phyloP scores from a whole-genome alignment of 345 rosid genomes.

The Garcia nutans region DNA sequence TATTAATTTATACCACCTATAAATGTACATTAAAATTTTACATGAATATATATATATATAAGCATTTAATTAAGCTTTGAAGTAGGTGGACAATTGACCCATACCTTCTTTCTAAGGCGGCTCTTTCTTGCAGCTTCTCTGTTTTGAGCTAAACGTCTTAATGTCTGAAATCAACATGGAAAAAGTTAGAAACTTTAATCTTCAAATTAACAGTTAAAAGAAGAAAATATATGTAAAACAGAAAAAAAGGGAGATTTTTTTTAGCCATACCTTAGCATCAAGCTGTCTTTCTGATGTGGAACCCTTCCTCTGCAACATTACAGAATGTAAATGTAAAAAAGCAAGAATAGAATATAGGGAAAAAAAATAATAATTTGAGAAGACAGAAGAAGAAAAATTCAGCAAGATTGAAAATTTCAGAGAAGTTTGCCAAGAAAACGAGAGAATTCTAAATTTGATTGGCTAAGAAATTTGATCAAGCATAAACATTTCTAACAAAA shows the following conservation, averaged over 20 bases:
- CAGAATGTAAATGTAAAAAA: constrained; percentile 7
- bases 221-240: neutral
- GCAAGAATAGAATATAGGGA: too few relatives aligned
- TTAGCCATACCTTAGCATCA: constrained; percentile 76
- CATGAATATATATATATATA: neutral
- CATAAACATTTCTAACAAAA: too few relatives aligned
- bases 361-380: neutral
- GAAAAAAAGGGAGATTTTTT: neutral
- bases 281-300: constrained; percentile 76
- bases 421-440: constrained; percentile 14
- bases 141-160: constrained; percentile 97
- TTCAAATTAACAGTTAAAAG: neutral
- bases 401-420: neutral
- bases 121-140: constrained; percentile 99
- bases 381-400: neutral
- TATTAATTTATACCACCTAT: neutral
- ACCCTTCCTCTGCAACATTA: constrained; percentile 71
- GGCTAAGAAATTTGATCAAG: neutral
- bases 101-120: constrained; percentile 91
- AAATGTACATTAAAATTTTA: neutral
- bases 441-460: constrained; percentile 15
- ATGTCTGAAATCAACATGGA: constrained; percentile 51
- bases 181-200: constrained; percentile 7
- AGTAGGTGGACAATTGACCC: constrained; percentile 2
- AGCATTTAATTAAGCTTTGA: neutral